Evolutionary conservation across 2,329 filamentous ascomycete genomes (phyloP), one percentile per base, ranked within the genome.

Genomic region (Claviceps sp.): DNA sequence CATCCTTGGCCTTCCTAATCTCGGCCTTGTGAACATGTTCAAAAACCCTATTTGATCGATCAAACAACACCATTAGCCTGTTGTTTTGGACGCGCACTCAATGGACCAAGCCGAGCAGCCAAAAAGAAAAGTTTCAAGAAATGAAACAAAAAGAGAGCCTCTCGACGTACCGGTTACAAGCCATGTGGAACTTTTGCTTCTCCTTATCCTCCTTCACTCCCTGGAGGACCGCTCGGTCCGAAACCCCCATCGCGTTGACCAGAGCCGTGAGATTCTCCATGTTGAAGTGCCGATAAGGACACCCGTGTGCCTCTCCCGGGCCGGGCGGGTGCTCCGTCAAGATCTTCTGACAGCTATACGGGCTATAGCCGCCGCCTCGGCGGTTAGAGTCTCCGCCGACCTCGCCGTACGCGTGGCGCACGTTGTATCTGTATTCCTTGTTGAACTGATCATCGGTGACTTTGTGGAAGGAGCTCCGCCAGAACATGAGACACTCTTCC

Each of bases 371-470:
- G 51, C 86, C 79, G 43, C 89, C 86, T 51, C 91, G 81, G 36
- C 91, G 80, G 64, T 95, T 96, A 20, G 82, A 77, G 67, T 97
- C 91, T 53, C 91, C 91, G 51, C 93, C 93, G 0, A 97, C 93
- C 61, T 97, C 91, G 58, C 93, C 93, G 66, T 97, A 98, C 0
- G 76, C 69, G 75, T 98, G 91, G n/a, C 90, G 86, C 53, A 97
- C 81, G 65, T 98, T 97, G 76, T 98, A 98, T 45, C 87, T 80
- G 71, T 98, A 97, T 65, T 96, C 89, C 64, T 96, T 97, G 70
- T 94, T 94, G 77, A 97, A 98, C 38, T 84, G 84, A 62, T 97
- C 91, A 62, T 97, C 93, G 0, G 87, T 90, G 57, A 94, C 81
- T 58, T 89, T 85, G 65, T 82, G 82, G 77, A 98, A 97, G 30